Base-by-base conservation (phyloP, 148 eudicot genomes). In the Rhododendron williamsianum region DNA sequence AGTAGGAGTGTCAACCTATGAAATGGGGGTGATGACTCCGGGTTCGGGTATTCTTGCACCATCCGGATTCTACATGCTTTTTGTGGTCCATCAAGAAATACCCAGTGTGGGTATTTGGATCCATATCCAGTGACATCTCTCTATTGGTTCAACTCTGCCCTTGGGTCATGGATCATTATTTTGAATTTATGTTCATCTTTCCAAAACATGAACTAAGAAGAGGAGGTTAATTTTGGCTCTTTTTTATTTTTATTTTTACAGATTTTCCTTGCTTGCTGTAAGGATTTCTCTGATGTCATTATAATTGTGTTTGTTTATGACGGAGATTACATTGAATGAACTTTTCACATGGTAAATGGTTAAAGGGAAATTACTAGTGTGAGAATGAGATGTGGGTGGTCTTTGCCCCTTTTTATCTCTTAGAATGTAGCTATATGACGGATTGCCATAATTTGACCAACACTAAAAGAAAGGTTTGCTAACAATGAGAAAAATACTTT, bases 41-140 rank as follows among this genome's bases (percentile, higher is more conserved):
- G 48, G 45, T 38, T 86, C 93, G 15, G 71, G 78, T 27, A 87
- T 52, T 27, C 63, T 94, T 25, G 93, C 93, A 7, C 95, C 93
- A 2, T 60, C 94, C 21, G 95, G 95, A 2, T 90, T 84, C 83
- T 93, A 93, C 83, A 88, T 93, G 85, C 36, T 94, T 76, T 94
- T 89, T 67, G 92, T 93, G 87, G 92, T 94, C 51, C 91, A 94
- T 82, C 86, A 87, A 56, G 87, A 85, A 16, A 80, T 94, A 51
- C 97, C 97, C 1, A 94, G 95, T 81, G 41, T 74, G 33, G 98
- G 95, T 5, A 90, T 92, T 86, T 95, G 98, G 98, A 81, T 95
- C 63, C 90, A 88, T 33, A 84, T 93, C 63, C 67, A 86, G 67
- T 89, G 87, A 90, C 30, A 38, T 8, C 33, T 30, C 48, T 69